Evolutionary conservation across 2,329 filamentous ascomycete genomes (phyloP).

Genomic region (Penicillium sclerotiorum): DNA sequence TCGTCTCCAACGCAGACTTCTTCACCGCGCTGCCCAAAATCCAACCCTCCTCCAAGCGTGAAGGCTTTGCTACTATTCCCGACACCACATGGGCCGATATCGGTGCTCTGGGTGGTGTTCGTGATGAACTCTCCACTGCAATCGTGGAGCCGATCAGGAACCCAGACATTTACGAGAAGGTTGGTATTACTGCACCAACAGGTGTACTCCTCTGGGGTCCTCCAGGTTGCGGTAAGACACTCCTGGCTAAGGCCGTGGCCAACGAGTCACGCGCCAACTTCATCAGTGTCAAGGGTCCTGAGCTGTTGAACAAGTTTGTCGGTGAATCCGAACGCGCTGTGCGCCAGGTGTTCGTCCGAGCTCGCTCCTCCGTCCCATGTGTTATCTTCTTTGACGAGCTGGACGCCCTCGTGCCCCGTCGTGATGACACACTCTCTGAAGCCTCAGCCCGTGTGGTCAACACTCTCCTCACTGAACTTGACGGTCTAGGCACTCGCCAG

Average conservation of each 20-base stretch:
- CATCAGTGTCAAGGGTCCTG: slow-evolving; percentile 95
- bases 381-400: slow-evolving; percentile 98
- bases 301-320: slow-evolving; percentile 96
- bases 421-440: slow-evolving; percentile 77
- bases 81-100: slow-evolving; percentile 93
- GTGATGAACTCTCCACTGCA: slow-evolving; percentile 77
- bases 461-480: slow-evolving; percentile 89
- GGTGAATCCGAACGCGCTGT: slow-evolving; percentile 94
- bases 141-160: slow-evolving; percentile 88
- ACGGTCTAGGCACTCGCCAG: slow-evolving; percentile 74
- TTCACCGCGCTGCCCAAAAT: slow-evolving; percentile 72
- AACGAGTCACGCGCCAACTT: slow-evolving; percentile 97
- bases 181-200: slow-evolving; percentile 78
- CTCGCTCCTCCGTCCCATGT: slow-evolving; percentile 82
- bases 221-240: slow-evolving; percentile 93
- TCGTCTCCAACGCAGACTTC: slow-evolving; percentile 70
- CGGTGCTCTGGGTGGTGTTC: slow-evolving; percentile 77
- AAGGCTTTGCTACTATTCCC: slow-evolving; percentile 93
- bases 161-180: slow-evolving; percentile 72
- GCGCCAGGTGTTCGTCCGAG: slow-evolving; percentile 86
- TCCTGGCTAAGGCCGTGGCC: slow-evolving; percentile 93
- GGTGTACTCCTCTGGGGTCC: slow-evolving; percentile 96
- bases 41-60: slow-evolving; percentile 79
- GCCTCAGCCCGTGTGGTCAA: slow-evolving; percentile 89
- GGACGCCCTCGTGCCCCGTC: slow-evolving; percentile 84